Evolutionary conservation across 768 basidiomycete genomes (phyloP), one percentile per base, ranked within the genome.

Genomic region (Pisolithus tinctorius): DNA sequence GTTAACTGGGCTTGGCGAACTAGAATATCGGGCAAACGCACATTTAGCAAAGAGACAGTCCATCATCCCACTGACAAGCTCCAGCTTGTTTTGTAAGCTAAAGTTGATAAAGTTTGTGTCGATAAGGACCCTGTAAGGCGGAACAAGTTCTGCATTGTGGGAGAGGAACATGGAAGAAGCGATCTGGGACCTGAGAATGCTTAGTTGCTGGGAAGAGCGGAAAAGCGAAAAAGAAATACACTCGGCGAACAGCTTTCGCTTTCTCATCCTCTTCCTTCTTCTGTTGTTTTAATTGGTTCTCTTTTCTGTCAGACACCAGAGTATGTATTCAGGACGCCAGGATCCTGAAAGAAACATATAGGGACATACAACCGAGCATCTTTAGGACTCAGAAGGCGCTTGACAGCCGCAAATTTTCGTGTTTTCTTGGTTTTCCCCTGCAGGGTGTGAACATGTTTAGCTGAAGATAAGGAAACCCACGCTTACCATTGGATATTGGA

Each of bases 71-170:
- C 86, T 83, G 20, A 97, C 76, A 49, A 98, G 78, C 67, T 99
- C 96, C 57, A 99, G 73, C 68, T 97, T 96, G 70, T 98, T 99
- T 73, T 99, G 96, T 45, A 99, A 77, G 58, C 87, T 91, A 67
- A 98, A 95, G 66, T 98, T 98, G 77, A 99, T 99, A 60, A 99
- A 98, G 67, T 99, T 99, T 65, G 96, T 99, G 69, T 99, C 96
- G 54, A 99, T 92, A 37, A 99, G 81, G 26, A 99, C 91, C 17
- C 95, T 84, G 65, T 98, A 99, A 3, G 96, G 96, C 0, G 96
- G 96, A 0, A 91, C 94, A 44, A 99, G 87, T 17, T 96, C 87
- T 20, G 88, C 84, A 67, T 99, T 98, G 68, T 98, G 96, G 4
- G 88, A 84, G 39, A 99, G 76, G 76, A 97, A 97, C 58, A 97